These are phyloP conservation scores for Sporothrix dimorphospora DNA, from an alignment of 2,329 filamentous ascomycete species.

Conservation along the genomic window DNA sequence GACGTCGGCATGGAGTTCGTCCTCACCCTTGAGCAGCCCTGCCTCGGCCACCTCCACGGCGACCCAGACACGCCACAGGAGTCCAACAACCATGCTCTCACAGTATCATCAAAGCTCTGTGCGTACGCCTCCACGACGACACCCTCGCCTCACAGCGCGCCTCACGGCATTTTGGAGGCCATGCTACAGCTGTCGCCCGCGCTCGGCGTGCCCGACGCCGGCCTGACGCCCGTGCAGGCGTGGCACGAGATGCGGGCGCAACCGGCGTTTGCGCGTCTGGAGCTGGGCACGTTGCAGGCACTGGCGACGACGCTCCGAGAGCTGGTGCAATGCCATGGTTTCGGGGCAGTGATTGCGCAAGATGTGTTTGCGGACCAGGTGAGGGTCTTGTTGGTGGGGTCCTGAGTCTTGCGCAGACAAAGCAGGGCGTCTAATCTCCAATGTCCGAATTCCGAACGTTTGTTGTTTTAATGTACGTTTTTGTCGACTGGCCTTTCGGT, in stretches of 20 bases:
- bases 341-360: slow-evolving; percentile 25
- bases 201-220: slow-evolving; percentile 13
- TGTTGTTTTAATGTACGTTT: neutral
- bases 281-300: neutral
- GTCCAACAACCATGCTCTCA: slow-evolving; percentile 28
- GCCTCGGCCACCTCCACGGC: slow-evolving; percentile 25
- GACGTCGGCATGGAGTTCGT: slow-evolving; percentile 31
- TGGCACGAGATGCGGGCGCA: slow-evolving; percentile 25
- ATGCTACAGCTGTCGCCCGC: slow-evolving; percentile 26
- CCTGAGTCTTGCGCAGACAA: neutral
- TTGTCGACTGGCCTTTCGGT: too few species aligned
- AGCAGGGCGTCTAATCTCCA: neutral
- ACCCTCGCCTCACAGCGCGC: neutral
- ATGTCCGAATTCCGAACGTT: neutral
- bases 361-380: slow-evolving; percentile 14
- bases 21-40: slow-evolving; percentile 28
- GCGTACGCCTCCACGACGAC: neutral
- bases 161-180: slow-evolving; percentile 19
- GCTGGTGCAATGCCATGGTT: slow-evolving; percentile 25
- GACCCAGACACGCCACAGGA: neutral
- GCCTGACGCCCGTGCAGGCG: slow-evolving; percentile 30
- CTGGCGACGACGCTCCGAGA: slow-evolving; percentile 22
- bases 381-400: neutral
- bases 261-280: slow-evolving; percentile 20
- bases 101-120: slow-evolving; percentile 17